Conservation (phyloP, 2,329 filamentous ascomycete genomes). For the Beauveria bassiana region DNA sequence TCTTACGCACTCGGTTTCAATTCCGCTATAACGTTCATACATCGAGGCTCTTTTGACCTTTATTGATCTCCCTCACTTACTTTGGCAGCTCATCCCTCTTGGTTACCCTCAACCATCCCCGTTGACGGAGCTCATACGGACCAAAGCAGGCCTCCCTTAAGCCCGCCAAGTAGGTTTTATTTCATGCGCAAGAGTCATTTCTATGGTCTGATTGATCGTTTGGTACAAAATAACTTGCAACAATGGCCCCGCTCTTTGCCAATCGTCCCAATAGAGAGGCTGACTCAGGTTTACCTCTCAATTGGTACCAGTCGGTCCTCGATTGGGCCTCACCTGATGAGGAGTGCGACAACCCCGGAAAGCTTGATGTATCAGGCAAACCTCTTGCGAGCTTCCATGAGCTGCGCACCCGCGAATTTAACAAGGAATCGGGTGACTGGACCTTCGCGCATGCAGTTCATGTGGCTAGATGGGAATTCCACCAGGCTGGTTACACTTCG, state of each 20-base stretch:
- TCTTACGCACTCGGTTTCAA: too few species aligned
- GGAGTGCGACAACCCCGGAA: background rate
- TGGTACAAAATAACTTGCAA: background rate
- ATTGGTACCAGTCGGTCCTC: background rate
- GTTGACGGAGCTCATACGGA: too few species aligned
- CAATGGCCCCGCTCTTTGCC: background rate
- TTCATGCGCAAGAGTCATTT: background rate
- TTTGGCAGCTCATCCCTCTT: too few species aligned
- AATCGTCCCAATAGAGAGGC: background rate
- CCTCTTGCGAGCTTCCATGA: background rate
- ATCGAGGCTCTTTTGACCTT: too few species aligned
- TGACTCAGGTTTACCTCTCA: background rate
- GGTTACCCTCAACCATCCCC: too few species aligned
- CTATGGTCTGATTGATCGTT: background rate
- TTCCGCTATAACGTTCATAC: too few species aligned
- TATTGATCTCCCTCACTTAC: too few species aligned
- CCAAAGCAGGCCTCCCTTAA: background rate
- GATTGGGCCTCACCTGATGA: background rate
- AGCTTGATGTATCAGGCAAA: fast-evolving
- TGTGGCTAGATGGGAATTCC: background rate
- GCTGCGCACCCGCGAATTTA: background rate
- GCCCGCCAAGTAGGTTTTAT: background rate
- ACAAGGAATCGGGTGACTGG: background rate
- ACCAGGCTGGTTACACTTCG: background rate
- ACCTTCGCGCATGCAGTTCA: background rate